Evolutionary conservation across 768 basidiomycete genomes (phyloP).

Genomic region (Mrakia frigida): DNA sequence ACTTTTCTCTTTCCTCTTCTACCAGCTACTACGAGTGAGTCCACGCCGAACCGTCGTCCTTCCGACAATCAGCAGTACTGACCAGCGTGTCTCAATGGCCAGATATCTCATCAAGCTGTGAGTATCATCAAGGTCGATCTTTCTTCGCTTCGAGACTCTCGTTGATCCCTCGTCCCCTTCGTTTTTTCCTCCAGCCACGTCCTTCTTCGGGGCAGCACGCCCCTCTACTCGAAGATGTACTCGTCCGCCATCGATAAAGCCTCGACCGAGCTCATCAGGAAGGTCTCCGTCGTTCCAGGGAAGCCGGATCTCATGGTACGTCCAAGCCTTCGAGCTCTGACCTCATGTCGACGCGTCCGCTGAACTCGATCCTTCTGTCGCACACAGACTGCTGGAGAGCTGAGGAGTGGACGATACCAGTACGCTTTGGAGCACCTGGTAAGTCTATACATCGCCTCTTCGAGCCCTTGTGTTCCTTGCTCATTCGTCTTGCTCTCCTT

Average conservation of each 20-base stretch:
- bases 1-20: not conserved
- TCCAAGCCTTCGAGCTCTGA: too few relatives aligned
- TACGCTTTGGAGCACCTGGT: slow-evolving; percentile 27
- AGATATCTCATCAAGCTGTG: slow-evolving; percentile 11
- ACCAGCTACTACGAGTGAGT: slow-evolving; percentile 23
- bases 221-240: not conserved
- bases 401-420: slow-evolving; percentile 21
- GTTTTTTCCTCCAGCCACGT: not conserved
- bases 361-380: not conserved
- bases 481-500: not conserved
- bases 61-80: not conserved
- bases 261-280: not conserved
- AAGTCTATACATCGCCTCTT: not conserved
- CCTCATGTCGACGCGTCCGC: not conserved
- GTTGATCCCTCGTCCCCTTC: not conserved
- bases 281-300: slow-evolving; percentile 15
- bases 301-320: slow-evolving; percentile 6
- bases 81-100: not conserved
- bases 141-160: not conserved
- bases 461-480: not conserved
- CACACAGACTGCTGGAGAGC: slow-evolving; percentile 22
- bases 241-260: not conserved
- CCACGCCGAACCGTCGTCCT: not conserved
- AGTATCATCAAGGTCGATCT: not conserved
- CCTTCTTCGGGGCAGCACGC: not conserved